Percentiles rank a stretch among this genome's conserved stretches.
These are phyloP conservation scores for Sapria himalayana DNA, from an alignment of 345 rosid genomes.

Conservation along the genomic window DNA sequence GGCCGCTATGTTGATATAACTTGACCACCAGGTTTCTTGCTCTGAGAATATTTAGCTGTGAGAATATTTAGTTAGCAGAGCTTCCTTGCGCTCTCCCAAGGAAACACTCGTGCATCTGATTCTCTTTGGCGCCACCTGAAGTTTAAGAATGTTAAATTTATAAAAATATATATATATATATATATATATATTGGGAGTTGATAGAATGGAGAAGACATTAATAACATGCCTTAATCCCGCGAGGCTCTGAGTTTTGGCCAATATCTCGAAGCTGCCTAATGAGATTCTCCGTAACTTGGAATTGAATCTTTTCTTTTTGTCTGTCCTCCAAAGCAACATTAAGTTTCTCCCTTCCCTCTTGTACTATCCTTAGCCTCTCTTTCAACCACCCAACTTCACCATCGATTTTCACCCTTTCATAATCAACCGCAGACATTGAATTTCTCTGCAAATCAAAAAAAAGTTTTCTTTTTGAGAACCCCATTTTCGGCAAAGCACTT, in stretches of 20 bases:
- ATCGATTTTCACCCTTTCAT: constrained; percentile 44
- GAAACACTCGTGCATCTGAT: constrained; percentile 25
- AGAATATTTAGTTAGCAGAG: too few relatives aligned
- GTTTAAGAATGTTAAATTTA: not conserved
- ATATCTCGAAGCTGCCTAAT: constrained; percentile 27
- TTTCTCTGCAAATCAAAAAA: constrained; percentile 27
- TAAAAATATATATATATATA: not conserved
- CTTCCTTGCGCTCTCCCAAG: constrained; percentile 13
- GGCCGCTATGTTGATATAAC: too few relatives aligned
- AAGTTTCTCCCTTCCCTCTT: constrained; percentile 30
- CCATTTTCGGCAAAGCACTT: constrained; percentile 13
- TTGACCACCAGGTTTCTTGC: too few relatives aligned
- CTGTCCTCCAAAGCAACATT: constrained; percentile 19
- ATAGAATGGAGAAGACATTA: constrained; percentile 29
- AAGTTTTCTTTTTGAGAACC: constrained; percentile 12
- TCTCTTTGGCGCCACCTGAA: constrained; percentile 28
- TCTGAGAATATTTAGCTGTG: too few relatives aligned
- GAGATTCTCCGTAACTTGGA: constrained; percentile 30
- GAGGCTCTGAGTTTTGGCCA: constrained; percentile 17
- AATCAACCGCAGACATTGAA: constrained; percentile 59
- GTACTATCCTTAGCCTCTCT: constrained; percentile 41
- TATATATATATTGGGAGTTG: constrained; percentile 8
- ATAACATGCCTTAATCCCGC: constrained; percentile 23
- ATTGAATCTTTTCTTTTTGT: constrained; percentile 19
- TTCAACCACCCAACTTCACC: constrained; percentile 43